A percentile compares a stretch with the other conserved stretches of the same genome.
These are phyloP conservation scores for Neurospora sp. DNA, from an alignment of 495 filamentous ascomycete genomes.

Conservation along the genomic window DNA sequence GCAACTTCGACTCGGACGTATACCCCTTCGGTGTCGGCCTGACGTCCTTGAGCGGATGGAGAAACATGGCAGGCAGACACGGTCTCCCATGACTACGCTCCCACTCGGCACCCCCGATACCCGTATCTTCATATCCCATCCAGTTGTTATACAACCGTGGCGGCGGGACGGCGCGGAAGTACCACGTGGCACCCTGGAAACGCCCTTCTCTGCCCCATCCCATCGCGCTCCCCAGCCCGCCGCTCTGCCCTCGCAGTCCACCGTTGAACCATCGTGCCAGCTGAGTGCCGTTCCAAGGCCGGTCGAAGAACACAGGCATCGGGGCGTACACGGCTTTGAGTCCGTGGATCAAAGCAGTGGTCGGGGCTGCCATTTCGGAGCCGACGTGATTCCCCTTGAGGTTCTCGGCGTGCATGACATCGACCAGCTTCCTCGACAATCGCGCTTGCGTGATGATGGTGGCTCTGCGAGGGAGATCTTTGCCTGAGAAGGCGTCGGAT, in stretches of 20 bases:
- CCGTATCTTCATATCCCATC: slow-evolving; percentile 46
- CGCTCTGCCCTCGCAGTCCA: slow-evolving; percentile 35
- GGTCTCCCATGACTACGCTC: slow-evolving; percentile 40
- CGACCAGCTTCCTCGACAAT: slow-evolving; percentile 50
- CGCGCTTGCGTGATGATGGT: slow-evolving; percentile 58
- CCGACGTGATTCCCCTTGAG: slow-evolving; percentile 50
- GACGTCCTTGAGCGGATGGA: slow-evolving; percentile 46
- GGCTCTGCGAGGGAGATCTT: slow-evolving; percentile 50
- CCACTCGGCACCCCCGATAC: slow-evolving; percentile 41
- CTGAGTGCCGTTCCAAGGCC: slow-evolving; percentile 44
- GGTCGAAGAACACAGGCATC: slow-evolving; percentile 61
- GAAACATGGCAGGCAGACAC: slow-evolving; percentile 46
- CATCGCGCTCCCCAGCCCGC: slow-evolving; percentile 38
- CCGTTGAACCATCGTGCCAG: slow-evolving; percentile 55
- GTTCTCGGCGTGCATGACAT: slow-evolving; percentile 55
- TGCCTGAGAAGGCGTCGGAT: slow-evolving; percentile 32
- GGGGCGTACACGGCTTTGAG: slow-evolving; percentile 60
- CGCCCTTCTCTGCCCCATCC: slow-evolving; percentile 43
- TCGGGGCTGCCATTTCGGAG: slow-evolving; percentile 61
- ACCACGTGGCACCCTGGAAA: slow-evolving; percentile 50
- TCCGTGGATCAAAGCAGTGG: slow-evolving; percentile 56
- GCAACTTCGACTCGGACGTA: slow-evolving; percentile 17
- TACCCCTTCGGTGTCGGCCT: slow-evolving; percentile 31
- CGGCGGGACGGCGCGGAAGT: slow-evolving; percentile 42
- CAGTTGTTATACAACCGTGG: slow-evolving; percentile 52